Evolutionary conservation across 2,329 filamentous ascomycete species (phyloP).

Genomic region (Aspergillus neoniger): DNA sequence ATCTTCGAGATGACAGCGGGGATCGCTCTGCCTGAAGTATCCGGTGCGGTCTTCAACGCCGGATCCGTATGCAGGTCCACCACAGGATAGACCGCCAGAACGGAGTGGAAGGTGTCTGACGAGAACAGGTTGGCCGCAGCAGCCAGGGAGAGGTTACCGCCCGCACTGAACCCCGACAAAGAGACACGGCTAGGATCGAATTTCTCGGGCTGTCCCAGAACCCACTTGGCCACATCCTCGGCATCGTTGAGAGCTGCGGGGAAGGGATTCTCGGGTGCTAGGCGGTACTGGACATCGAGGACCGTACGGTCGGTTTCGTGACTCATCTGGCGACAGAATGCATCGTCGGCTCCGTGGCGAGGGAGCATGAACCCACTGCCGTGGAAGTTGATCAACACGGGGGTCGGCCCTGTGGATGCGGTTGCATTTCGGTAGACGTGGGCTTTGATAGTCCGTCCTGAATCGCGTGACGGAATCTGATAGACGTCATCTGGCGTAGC

Average conservation of each 20-base stretch:
- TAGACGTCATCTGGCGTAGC: slow-evolving; percentile 29
- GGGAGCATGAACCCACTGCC: slow-evolving; percentile 39
- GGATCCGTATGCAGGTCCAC: slow-evolving; percentile 27
- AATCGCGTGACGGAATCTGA: slow-evolving; percentile 34
- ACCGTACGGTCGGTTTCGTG: slow-evolving; percentile 34
- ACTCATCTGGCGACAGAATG: slow-evolving; percentile 33
- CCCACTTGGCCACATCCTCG: slow-evolving; percentile 42
- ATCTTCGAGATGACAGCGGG: slow-evolving; percentile 28
- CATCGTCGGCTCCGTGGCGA: slow-evolving; percentile 33
- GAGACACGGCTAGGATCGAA: slow-evolving; percentile 39
- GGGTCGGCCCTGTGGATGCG: slow-evolving; percentile 22
- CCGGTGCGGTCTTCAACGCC: slow-evolving; percentile 26
- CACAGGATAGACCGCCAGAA: slow-evolving; percentile 39
- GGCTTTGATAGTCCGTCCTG: slow-evolving; percentile 31
- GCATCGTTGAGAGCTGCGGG: slow-evolving; percentile 44
- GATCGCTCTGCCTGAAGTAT: slow-evolving; percentile 23
- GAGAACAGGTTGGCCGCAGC: slow-evolving; percentile 33
- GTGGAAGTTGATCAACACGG: slow-evolving; percentile 38
- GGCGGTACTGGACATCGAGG: slow-evolving; percentile 43
- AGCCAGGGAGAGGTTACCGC: slow-evolving; percentile 43
- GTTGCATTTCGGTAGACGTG: slow-evolving; percentile 31
- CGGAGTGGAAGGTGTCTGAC: slow-evolving; percentile 31
- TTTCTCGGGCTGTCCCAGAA: slow-evolving; percentile 33
- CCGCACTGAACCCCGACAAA: slow-evolving; percentile 48
- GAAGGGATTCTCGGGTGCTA: slow-evolving; percentile 45